Evolutionary conservation across 768 basidiomycete species (phyloP), one percentile per base, ranked within the genome.

Genomic region (Harrya chromipes): DNA sequence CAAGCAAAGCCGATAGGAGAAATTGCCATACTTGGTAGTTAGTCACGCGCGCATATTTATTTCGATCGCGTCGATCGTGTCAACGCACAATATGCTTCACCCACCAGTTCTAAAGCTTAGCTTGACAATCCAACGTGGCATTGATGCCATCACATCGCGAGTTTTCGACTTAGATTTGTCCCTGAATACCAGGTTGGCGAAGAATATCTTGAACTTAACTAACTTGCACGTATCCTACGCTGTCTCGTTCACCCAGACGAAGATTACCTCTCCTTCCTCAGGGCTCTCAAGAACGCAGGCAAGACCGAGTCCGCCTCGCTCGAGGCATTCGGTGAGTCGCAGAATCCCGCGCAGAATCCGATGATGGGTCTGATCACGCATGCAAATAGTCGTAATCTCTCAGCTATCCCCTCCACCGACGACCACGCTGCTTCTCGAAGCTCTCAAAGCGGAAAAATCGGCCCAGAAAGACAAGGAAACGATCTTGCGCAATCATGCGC

Each of bases 371-470:
- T 38, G 36, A 12, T 17, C 10, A 3, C 6, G 10, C 16, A 16
- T 26, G 7, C 6, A 4, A 3, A 26, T 9, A 48, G 89, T 88
- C 56, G 82, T 85, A 0, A 77, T 85, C 4, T 75, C 74, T 11
- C 83, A 84, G 55, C 75, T 80, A 1, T 69, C 77, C 0, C 72
- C 79, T 1, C 75, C 72, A 38, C 88, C 90, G 2, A 94, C 85
- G 55, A 86, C 88, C 0, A 97, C 95, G 0, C 95, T 95, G 0
- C 80, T 98, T 19, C 82, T 99, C 40, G 94, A 95, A 63, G 91
- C 94, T 1, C 83, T 98, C 54, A 90, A 92, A 57, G 88, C 90
- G 0, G 87, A 91, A 66, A 72, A 72, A 46, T 63, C 77, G 6
- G 79, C 81, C 0, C 79, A 82, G 59, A 84, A 80, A 59, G 89